Base-by-base conservation (phyloP, 441 rosid genomes). In the Heliophila coronopifolia region DNA sequence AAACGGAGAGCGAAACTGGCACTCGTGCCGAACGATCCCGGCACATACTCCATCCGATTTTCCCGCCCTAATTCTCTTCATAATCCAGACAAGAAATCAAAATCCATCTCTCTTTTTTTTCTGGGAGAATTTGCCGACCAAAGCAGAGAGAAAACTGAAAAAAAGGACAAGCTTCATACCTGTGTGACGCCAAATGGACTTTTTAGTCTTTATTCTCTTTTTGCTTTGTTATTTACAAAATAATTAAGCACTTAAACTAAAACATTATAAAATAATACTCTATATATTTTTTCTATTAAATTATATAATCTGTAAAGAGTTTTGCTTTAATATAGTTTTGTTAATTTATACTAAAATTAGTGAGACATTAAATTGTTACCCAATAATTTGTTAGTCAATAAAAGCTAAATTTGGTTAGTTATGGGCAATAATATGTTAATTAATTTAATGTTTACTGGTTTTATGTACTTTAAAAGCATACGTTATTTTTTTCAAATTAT, bases 1-100 rank as follows among this genome's bases (percentile, higher is more conserved):
- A 86, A 68, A 17, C 93, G 70, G 45, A 86, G 70, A 59, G 82
- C 83, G 48, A 86, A 72, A 54, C 90, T 75, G 17, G 83, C 83
- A 47, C 85, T 83, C 20, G 86, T 78, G 35, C 89, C 92, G 55
- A 83, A 70, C 11, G 95, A 63, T 35, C 89, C 95, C 9, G 88
- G 84, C 59, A 58, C 42, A 12, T 16, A 28, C 31, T 65, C 69
- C 69, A 65, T 65, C 35, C 66, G 53, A 60, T 63, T 61, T 27
- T 33, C 1, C 16, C 23, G 31, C 24, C 24, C 46, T 37, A 15
- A 2, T 11, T 30, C 33, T 49, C 34, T 34, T 35, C 59, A 64
- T 57, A 43, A 55, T 63, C 57, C 43, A n/a, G n/a, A n/a, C n/a
- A n/a, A n/a, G 1, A 55, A 43, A 9, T 11, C 8, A 33, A 18